Evolutionary conservation across 2,329 filamentous ascomycete genomes (phyloP), one percentile per base, ranked within the genome.

Genomic region (Fusarium fujikuroi): DNA sequence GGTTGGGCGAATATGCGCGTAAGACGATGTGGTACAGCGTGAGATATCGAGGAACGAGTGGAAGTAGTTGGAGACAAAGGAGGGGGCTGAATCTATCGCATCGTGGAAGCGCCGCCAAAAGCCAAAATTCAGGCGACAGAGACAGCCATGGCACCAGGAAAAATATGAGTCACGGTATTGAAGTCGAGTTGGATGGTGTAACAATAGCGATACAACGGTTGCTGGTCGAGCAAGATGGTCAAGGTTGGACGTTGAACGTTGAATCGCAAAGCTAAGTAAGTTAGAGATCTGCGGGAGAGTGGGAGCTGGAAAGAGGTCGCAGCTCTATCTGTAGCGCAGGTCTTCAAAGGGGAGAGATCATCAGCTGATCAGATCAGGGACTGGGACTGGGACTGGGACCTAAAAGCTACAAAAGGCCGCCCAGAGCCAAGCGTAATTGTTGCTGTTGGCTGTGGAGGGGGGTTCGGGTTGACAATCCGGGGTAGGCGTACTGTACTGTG

Each of bases 331-430:
- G 60, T 69, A 73, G 64, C 59, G 57, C 40, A 53, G 63, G 58
- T 62, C 75, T 77, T 66, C 70, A 77, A 75, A 77, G 75, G 76
- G 74, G 76, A 78, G 73, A 65, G 76, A 77, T 77, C 76, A 77
- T 77, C 76, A 77, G 76, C 76, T 77, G 76, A 77, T 77, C 76
- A 69, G 65, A 65, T 59, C 66, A 70, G 59, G 66, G 66, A 69
- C 66, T 70, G 52, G 30, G 30, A 32, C 30, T 32, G 9, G 30
- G 30, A 30, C 66, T 70, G 66, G 64, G 75, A 57, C 75, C 37
- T 21, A 30, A 65, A 46, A 40, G 42, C 57, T 49, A 75, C 72
- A 72, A 70, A 68, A 75, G 61, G 50, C 42, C 53, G 62, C 61
- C 66, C 63, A 57, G 66, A 63, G 59, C 44, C 66, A 69, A 75